Evolutionary conservation across 192 early-diverging fungal genomes (phyloP), one percentile per base, ranked within the genome.

Genomic region (Linnemannia elongata): DNA sequence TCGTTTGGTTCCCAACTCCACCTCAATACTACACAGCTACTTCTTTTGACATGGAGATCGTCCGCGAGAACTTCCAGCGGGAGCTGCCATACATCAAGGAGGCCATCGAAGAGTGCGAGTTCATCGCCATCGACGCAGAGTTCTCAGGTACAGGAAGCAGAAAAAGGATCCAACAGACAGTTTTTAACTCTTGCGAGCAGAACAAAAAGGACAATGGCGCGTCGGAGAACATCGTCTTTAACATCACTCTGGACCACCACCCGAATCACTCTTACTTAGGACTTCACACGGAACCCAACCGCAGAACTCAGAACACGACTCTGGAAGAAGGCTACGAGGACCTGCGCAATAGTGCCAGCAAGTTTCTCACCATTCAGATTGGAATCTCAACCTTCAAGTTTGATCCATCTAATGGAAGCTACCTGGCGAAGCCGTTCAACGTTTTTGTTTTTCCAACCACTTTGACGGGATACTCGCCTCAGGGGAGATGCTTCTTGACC

Each of bases 371-470:
- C 24, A 89, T 94, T 42, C 98, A 99, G 88, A 96, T 94, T 42
- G 98, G 98, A 9, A 81, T 99, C 52, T 94, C 95, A 68, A 91
- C 94, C 27, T 99, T 97, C 81, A 93, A 88, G 7, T 97, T 94
- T 90, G 88, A 91, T 44, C 90, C 84, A 3, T 75, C 79, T 6
- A 82, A 87, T 42, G 75, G 90, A 27, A 87, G 79, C 72, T 98
- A 96, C 88, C 81, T 94, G 69, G 96, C 96, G 1, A 89, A 89
- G 52, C 94, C 98, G 7, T 98, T 96, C 91, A 99, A 97, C 83
- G 96, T 97, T 77, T 97, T 95, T 87, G 91, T 97, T n/a, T 98
- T 98, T 78, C 96, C 96, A 8, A 88, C 89, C 5, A 79, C 89
- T 5, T 89, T 87, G 57, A 88, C 76, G 24, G 77, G 80, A 55